A percentile compares a stretch with the other conserved stretches of the same genome.
Conservation (phyloP, 192 early-diverging fungal genomes). For the Coemansia sp. region DNA sequence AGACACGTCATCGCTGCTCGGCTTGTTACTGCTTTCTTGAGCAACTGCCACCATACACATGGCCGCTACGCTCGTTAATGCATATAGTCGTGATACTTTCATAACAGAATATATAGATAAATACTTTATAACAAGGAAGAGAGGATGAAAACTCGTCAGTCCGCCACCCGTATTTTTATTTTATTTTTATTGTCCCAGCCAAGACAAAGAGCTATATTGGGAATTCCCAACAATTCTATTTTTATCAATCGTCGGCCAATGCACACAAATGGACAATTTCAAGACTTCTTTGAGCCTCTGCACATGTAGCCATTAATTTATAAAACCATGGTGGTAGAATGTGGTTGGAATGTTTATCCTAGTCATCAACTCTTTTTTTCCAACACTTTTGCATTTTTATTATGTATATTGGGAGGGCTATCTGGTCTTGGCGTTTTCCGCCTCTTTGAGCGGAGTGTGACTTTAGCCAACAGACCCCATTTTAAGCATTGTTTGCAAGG, state of each 20-base stretch:
- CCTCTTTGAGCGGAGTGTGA: neutral
- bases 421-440: neutral
- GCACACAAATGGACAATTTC: neutral
- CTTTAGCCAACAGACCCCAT: neutral
- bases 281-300: too few species aligned
- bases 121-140: neutral
- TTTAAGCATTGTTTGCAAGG: neutral
- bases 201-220: neutral
- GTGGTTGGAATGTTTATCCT: too few species aligned
- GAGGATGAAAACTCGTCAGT: neutral
- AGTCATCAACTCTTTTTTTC: too few species aligned
- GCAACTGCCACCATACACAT: neutral
- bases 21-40: neutral
- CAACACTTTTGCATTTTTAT: too few species aligned
- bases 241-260: neutral
- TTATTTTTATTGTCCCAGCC: neutral
- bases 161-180: neutral
- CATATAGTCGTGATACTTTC: conserved; percentile 1
- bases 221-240: neutral
- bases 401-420: neutral
- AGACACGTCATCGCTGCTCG: neutral
- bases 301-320: too few species aligned
- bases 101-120: neutral
- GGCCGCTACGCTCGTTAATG: neutral
- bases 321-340: too few species aligned